Evolutionary conservation across 1,139 yeast genomes (phyloP).

Genomic region (Pichia terricola): DNA sequence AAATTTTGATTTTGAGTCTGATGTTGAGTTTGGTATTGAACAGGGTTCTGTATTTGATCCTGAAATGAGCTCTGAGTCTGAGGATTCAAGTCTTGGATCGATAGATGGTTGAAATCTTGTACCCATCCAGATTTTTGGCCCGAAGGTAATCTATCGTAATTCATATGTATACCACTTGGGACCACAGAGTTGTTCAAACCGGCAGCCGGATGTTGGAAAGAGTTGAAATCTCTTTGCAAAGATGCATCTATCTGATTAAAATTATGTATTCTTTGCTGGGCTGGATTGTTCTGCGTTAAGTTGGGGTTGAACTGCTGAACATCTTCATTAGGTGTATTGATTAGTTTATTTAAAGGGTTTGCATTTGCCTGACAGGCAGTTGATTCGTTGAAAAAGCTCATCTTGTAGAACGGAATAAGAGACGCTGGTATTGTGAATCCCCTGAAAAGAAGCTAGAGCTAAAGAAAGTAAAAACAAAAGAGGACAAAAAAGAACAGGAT

Average conservation of each 20-base stretch:
- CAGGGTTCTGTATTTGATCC: no score
- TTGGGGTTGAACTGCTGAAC: background rate
- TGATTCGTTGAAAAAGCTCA: constrained; percentile 7
- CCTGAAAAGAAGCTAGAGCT: no score
- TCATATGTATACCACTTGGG: background rate
- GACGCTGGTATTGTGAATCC: no score
- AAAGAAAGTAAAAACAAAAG: no score
- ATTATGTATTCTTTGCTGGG: constrained; percentile 2
- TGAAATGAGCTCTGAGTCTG: no score
- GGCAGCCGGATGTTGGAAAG: constrained; percentile 1
- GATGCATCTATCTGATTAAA: constrained; percentile 8
- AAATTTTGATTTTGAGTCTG: no score
- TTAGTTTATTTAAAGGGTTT: constrained; percentile 6
- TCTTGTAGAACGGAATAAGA: background rate
- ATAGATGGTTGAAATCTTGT: constrained; percentile 1
- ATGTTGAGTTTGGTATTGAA: no score
- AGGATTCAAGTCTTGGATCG: background rate
- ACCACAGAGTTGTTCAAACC: background rate
- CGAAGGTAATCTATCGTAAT: background rate
- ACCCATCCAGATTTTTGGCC: constrained; percentile 1
- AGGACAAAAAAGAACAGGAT: no score
- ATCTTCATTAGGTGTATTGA: background rate
- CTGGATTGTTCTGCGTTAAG: background rate
- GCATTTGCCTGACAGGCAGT: constrained; percentile 2
- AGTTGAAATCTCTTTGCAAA: constrained; percentile 11